These are phyloP conservation scores for Podospora tetraspora DNA, from an alignment of 495 filamentous ascomycete genomes.

Conservation along the genomic window DNA sequence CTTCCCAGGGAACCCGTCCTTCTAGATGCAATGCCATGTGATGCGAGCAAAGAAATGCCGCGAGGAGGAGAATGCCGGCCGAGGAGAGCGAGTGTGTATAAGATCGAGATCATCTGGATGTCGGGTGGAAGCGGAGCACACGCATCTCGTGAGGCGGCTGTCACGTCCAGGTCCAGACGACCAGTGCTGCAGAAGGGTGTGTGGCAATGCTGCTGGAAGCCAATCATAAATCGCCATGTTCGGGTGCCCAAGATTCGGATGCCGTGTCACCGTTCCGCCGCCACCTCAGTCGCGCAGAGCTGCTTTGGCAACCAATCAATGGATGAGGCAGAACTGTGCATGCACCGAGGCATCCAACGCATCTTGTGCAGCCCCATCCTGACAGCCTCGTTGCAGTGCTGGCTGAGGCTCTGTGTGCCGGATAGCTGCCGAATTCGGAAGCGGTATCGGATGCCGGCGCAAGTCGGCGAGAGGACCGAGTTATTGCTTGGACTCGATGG, in stretches of 20 bases:
- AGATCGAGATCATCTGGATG: background rate
- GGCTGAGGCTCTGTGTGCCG: background rate
- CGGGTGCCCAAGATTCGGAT: background rate
- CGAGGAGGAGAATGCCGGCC: background rate
- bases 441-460: background rate
- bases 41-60: background rate
- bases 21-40: slow-evolving; percentile 5
- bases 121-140: background rate
- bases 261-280: background rate
- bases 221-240: background rate
- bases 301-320: background rate
- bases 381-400: background rate
- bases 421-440: background rate
- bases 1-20: background rate
- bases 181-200: background rate
- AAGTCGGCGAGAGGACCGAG: background rate
- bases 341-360: background rate
- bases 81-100: background rate
- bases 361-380: background rate
- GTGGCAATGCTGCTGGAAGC: background rate
- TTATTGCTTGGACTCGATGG: slow-evolving; percentile 16
- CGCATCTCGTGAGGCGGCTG: background rate
- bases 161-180: background rate
- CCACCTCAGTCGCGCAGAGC: background rate
- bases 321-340: background rate